These are phyloP conservation scores for Mallotus japonicus DNA, from an alignment of 441 rosid genomes.

Conservation along the genomic window DNA sequence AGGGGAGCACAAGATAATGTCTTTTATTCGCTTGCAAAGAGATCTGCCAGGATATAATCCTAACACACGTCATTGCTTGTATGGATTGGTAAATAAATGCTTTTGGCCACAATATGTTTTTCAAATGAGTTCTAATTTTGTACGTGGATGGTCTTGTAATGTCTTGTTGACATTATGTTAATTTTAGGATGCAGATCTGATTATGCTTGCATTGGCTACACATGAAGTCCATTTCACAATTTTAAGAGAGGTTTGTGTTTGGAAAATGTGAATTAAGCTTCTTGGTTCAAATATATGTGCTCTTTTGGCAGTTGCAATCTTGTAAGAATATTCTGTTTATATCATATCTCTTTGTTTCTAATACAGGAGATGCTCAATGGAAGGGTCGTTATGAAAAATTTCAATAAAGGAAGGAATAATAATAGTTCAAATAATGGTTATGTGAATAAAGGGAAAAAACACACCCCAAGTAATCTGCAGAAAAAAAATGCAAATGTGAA, in stretches of 20 bases:
- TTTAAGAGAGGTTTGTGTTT: conserved; percentile 33
- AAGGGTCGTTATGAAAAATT: neutral
- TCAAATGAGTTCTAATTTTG: neutral
- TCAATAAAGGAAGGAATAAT: neutral
- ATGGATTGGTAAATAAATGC: conserved; percentile 30
- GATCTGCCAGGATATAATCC: conserved; percentile 31
- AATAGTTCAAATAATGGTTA: neutral
- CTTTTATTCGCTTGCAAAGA: conserved; percentile 34
- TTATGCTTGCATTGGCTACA: conserved; percentile 32
- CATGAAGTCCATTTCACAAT: conserved; percentile 35
- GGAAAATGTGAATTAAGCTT: neutral
- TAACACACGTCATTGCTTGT: conserved; percentile 34
- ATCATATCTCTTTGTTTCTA: neutral
- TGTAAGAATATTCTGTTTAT: neutral
- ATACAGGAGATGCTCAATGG: conserved; percentile 4
- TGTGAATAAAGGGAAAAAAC: neutral
- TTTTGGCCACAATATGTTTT: neutral
- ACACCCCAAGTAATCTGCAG: neutral
- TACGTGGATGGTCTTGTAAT: conserved; percentile 1
- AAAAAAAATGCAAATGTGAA: neutral
- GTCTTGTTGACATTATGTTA: neutral
- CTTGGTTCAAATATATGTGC: neutral
- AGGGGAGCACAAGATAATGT: conserved; percentile 39
- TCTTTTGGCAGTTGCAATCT: neutral
- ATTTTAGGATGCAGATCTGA: conserved; percentile 35